These are phyloP conservation scores for Pichia phayaonensis DNA, from an alignment of 805 yeast genomes.

Conservation along the genomic window DNA sequence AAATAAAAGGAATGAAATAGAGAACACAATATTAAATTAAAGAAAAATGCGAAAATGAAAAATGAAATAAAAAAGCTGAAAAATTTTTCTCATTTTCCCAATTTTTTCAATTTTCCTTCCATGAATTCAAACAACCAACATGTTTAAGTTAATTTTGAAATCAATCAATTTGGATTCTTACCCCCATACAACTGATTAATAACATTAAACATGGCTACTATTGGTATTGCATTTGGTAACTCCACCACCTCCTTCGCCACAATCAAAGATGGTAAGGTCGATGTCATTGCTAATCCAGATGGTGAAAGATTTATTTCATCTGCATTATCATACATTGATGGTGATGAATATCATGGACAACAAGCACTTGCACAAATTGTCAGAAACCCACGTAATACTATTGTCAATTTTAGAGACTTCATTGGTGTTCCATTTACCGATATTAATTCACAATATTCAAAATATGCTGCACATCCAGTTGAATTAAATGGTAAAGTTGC, in stretches of 20 bases:
- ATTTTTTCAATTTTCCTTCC: background rate
- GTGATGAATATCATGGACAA: conserved; percentile 94
- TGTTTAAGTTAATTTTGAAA: background rate
- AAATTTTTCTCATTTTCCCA: background rate
- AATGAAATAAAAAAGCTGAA: background rate
- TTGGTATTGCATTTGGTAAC: conserved; percentile 96
- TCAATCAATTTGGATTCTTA: too few species aligned
- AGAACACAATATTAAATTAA: too few species aligned
- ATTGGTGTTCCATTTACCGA: conserved; percentile 69
- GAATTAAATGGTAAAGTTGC: conserved; percentile 59
- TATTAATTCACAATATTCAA: conserved; percentile 58
- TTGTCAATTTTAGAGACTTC: conserved; percentile 88
- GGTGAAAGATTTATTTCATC: conserved; percentile 98
- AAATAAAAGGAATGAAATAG: background rate
- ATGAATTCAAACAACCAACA: background rate
- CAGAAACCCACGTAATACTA: conserved; percentile 82
- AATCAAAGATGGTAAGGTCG: conserved; percentile 85
- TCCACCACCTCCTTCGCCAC: conserved; percentile 91
- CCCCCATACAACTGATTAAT: background rate
- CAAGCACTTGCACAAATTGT: conserved; percentile 91
- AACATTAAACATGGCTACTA: conserved; percentile 42
- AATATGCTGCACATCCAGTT: conserved; percentile 60
- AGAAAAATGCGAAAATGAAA: background rate
- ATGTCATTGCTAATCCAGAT: conserved; percentile 97
- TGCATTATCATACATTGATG: conserved; percentile 82